Evolutionary conservation across 208 protist genomes (phyloP).

Genomic region (Trypanosoma theileri): DNA sequence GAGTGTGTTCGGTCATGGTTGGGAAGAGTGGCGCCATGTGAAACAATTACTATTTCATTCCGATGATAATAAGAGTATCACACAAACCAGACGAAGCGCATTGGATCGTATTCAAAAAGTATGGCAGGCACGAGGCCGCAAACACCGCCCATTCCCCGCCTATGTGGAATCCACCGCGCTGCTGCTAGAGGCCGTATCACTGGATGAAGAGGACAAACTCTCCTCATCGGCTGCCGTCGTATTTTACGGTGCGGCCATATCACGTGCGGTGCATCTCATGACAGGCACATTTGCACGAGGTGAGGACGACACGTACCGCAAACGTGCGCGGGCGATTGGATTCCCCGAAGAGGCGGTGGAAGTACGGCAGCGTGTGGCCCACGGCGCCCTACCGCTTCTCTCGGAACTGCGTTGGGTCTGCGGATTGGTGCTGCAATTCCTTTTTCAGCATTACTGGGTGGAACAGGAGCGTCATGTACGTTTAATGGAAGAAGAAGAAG

Average conservation of each 20-base stretch:
- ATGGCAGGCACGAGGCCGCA: conserved; percentile 64
- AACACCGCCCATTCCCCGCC: conserved; percentile 50
- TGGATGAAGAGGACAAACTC: conserved; percentile 46
- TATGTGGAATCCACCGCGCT: conserved; percentile 77
- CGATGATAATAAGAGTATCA: conserved; percentile 8
- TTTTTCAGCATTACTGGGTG: conserved; percentile 78
- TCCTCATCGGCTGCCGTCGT: conserved; percentile 11
- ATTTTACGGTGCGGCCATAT: conserved; percentile 74
- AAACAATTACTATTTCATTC: conserved; percentile 63
- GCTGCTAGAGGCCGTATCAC: conserved; percentile 50
- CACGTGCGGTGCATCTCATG: conserved; percentile 82
- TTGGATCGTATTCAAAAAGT: conserved; percentile 38
- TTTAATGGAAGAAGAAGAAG: conserved; percentile 43
- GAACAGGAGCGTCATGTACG: conserved; percentile 63
- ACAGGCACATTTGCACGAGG: conserved; percentile 72
- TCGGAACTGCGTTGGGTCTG: conserved; percentile 83
- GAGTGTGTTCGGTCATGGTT: conserved; percentile 66
- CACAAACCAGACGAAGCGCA: conserved; percentile 41
- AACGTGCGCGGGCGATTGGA: conserved; percentile 61
- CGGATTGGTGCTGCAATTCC: conserved; percentile 70
- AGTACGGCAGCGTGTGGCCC: conserved; percentile 85
- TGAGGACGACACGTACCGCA: conserved; percentile 74
- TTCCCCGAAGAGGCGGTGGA: conserved; percentile 87
- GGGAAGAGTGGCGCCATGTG: conserved; percentile 62
- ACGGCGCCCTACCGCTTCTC: conserved; percentile 59